Base-by-base conservation (phyloP, 192 early-diverging fungal genomes). In the Coemansia sp. region DNA sequence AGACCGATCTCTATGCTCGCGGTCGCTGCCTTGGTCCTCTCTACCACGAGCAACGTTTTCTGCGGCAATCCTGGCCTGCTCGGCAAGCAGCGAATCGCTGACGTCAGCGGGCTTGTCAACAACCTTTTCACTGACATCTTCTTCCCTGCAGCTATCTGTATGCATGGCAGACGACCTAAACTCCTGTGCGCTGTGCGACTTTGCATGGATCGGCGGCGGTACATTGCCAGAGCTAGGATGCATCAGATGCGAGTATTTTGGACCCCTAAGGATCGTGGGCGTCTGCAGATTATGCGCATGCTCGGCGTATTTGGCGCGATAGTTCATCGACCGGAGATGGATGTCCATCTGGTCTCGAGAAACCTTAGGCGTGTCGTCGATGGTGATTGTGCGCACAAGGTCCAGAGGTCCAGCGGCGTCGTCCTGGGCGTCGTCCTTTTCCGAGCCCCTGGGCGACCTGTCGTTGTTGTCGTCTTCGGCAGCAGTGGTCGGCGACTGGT, bases 271-370 rank as follows among this genome's bases (percentile, higher is more conserved):
- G 1, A 67, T 65, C 3, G 67, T 52, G 0, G 76, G 76, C 7
- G 60, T 50, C 39, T 69, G 64, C 56, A 65, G 49, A 47, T 50
- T 69, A 42, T 69, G 71, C 20, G 65, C 58, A 29, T 78, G 69
- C 60, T 72, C 65, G 23, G 54, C 58, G 64, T 67, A 69, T 42
- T 78, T 70, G 19, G 27, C 32, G 19, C 65, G 67, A 13, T 60
- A 56, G 32, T 59, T 55, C 3, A 23, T 55, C 11, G 70, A 55
- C 42, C 65, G 67, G 39, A 73, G 69, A 36, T 81, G 78, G n/a
- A 81, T 72, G 53, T 81, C 78, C 69, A 81, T 81, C 35, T 81
- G 63, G 47, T 81, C 65, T 11, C 72, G 46, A 0, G 61, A 47
- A 0, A 75, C 63, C 53, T 69, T 71, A 6, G 78, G 78, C 4